Base-by-base conservation (phyloP, 2,329 filamentous ascomycete genomes). In the Colletotrichum caudatum region DNA sequence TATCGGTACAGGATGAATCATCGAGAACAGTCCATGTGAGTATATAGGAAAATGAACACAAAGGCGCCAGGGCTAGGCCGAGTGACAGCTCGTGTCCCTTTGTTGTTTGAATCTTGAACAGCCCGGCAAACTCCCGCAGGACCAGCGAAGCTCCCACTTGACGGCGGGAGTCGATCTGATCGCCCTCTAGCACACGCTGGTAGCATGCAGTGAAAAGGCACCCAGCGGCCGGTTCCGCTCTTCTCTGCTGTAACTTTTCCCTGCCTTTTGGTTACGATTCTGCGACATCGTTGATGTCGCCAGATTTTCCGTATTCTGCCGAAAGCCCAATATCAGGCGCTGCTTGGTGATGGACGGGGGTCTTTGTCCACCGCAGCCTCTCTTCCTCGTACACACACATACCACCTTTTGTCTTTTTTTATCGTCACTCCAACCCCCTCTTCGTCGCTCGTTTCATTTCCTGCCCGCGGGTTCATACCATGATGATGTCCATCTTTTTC, bases 221-320 rank as follows among this genome's bases (percentile, higher is more conserved):
- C 51, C 44, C 33, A 48, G 57, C 68, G 64, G 57, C 51, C 65
- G n/a, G 9, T 35, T 12, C 41, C 18, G 6, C 26, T 44, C n/a
- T 26, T n/a, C 7, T 33, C 35, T 8, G 18, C 37, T 12, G 35
- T 41, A 35, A 35, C 50, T 50, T 33, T 54, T 53, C 35, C 65
- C 33, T 35, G 20, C 46, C 33, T 8, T 26, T 23, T 37, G 33
- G 41, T 58, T 41, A n/a, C 57, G 57, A 29, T 11, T 37, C 3
- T 57, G 41, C 35, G 58, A 41, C 53, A 11, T 26, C 23, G 11
- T 51, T 33, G 44, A 26, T 50, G 41, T 44, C 44, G 50, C 59
- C 50, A 46, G 33, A 23, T 39, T 23, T 59, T 48, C 59, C 51
- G 46, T 71, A 53, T 48, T 58, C 65, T 64, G 58, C 59, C 46